These are phyloP conservation scores for Nakazawaea holstii DNA, from an alignment of 805 yeast species.

Conservation along the genomic window DNA sequence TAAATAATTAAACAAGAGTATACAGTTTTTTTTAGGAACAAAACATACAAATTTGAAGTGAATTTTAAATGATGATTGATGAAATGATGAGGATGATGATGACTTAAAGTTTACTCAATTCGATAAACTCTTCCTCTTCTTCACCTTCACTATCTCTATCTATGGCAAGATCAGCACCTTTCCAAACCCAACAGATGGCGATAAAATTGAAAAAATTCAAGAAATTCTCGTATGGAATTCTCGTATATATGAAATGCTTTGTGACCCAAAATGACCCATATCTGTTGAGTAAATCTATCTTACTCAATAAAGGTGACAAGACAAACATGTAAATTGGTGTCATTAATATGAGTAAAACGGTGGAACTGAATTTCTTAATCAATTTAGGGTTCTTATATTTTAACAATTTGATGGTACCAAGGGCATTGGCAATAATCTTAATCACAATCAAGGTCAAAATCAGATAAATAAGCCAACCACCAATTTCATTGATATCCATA, in stretches of 20 bases:
- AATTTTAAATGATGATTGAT: too few species aligned
- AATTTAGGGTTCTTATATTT: conserved; percentile 5
- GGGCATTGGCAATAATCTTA: conserved; percentile 11
- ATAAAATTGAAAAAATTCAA: conserved; percentile 1
- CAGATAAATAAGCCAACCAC: conserved; percentile 17
- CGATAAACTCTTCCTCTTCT: conserved; percentile 8
- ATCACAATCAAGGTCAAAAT: conserved; percentile 14
- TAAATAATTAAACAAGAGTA: too few species aligned
- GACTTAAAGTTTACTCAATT: conserved; percentile 1
- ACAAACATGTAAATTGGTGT: conserved; percentile 9
- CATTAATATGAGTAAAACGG: neutral
- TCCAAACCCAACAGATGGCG: conserved; percentile 8
- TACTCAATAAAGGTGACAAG: conserved; percentile 2
- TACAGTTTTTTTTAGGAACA: too few species aligned
- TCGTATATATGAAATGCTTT: conserved; percentile 2
- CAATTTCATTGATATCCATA: conserved; percentile 18
- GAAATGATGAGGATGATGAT: neutral
- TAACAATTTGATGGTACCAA: conserved; percentile 17
- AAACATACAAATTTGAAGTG: too few species aligned
- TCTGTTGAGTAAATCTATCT: neutral
- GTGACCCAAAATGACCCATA: conserved; percentile 1
- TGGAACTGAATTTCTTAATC: conserved; percentile 6
- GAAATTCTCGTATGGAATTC: conserved; percentile 3
- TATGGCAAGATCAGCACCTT: conserved; percentile 1
- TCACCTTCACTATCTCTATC: neutral